Conservation (phyloP, 139 green algal genomes). For the Closterium sp. region DNA sequence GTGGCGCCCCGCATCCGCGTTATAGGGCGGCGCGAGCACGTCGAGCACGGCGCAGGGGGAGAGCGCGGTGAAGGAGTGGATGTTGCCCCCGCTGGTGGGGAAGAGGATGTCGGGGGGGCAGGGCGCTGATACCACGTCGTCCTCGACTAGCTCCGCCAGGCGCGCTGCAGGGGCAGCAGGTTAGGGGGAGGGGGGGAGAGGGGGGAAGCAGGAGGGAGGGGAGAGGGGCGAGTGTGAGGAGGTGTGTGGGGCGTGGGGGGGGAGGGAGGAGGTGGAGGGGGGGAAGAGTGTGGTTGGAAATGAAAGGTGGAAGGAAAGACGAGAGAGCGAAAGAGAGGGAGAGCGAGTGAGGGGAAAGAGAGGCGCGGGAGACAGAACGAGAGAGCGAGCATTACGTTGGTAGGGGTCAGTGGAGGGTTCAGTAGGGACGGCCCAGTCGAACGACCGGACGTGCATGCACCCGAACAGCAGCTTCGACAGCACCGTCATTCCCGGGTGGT, state of each 20-base stretch:
- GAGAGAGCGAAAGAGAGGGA: neutral
- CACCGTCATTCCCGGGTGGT: constrained; percentile 72
- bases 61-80: constrained; percentile 85
- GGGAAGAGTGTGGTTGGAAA: neutral
- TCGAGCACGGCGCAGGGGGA: constrained; percentile 85
- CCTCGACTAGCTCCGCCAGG: constrained; percentile 54
- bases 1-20: constrained; percentile 58
- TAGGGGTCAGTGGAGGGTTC: neutral
- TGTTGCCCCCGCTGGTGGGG: constrained; percentile 73
- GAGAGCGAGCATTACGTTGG: neutral
- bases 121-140: constrained; percentile 56
- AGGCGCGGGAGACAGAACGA: neutral
- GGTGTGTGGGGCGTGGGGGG: too few relatives aligned
- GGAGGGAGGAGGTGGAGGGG: neutral
- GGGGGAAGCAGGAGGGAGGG: neutral
- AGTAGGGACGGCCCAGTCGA: constrained; percentile 58
- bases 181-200: neutral
- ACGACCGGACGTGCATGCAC: constrained; percentile 71
- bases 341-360: neutral
- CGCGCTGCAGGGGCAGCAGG: neutral
- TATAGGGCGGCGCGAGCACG: constrained; percentile 84
- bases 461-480: constrained; percentile 79
- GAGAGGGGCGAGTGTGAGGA: neutral
- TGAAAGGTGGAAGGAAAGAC: neutral
- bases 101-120: constrained; percentile 60